Base-by-base conservation (phyloP, 23 red algal species). In the Gracilariopsis chorda region DNA sequence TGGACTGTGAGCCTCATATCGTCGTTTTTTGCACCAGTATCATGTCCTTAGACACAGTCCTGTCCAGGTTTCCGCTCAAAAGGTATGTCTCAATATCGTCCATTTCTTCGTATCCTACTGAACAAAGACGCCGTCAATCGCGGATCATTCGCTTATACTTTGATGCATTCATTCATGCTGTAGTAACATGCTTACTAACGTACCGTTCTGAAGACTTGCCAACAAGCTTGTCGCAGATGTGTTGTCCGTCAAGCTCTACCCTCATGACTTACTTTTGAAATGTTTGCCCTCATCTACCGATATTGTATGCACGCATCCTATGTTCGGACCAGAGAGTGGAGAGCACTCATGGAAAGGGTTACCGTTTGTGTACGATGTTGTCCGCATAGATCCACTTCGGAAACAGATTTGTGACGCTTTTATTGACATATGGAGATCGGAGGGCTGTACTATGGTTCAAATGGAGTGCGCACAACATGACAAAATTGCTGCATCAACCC, bases 271-370 rank as follows among this genome's bases (percentile, higher is more conserved):
- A 39, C 62, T 99, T 39, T 33, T 96, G 60, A 49, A 91, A 39
- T 46, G 61, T 19, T 37, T 95, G 20, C 97, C 97, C 14, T n/a
- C 16, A 2, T 44, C 52, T 32, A 73, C 97, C 16, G 93, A 94
- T 67, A 94, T 99, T 46, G 40, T 99, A 29, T 95, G 92, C 56
- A 99, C 97, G n/a, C 97, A 99, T 57, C 97, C 97, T 68, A 99
- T 99, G 97, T 99, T 99, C 44, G 97, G 97, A 27, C 97, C 97
- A 13, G 97, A 99, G 72, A 87, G 77, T 23, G 97, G 93, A 0
- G 52, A 57, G 0, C 13, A 83, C 46, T 94, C 93, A 37, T 99
- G 97, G 97, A 78, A 52, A 30, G 88, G 86, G n/a, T 65, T 99
- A 14, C 97, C 97, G 11, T 99, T 99, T 77, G 97, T 99, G 2